Conservation (phyloP, 2,329 filamentous ascomycete genomes). For the Trichoderma koningii region DNA sequence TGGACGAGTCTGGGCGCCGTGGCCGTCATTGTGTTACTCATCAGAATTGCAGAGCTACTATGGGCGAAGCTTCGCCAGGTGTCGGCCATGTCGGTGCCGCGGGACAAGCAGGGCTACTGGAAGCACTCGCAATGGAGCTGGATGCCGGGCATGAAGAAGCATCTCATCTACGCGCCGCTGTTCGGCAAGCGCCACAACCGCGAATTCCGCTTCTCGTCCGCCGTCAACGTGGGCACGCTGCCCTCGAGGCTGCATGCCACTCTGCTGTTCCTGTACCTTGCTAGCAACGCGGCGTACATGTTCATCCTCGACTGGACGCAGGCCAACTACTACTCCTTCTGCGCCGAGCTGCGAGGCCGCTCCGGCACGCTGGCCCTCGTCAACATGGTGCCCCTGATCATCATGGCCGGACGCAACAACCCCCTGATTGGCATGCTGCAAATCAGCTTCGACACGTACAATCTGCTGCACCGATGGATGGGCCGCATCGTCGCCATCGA, state of each 20-base stretch:
- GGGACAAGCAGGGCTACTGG: slow-evolving; percentile 61
- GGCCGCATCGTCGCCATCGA: slow-evolving; percentile 73
- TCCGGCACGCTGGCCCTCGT: slow-evolving; percentile 80
- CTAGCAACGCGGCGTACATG: slow-evolving; percentile 65
- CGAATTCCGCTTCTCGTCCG: slow-evolving; percentile 63
- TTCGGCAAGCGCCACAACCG: slow-evolving; percentile 67
- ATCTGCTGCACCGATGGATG: slow-evolving; percentile 71
- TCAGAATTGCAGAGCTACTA: slow-evolving; percentile 56
- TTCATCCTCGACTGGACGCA: slow-evolving; percentile 62
- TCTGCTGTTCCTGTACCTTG: slow-evolving; percentile 58
- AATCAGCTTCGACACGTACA: slow-evolving; percentile 96
- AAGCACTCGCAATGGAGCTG: slow-evolving; percentile 57
- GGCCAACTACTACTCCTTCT: slow-evolving; percentile 61
- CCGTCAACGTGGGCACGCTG: slow-evolving; percentile 62
- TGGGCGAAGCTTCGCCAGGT: slow-evolving; percentile 62
- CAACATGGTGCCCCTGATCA: slow-evolving; percentile 89
- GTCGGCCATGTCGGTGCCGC: slow-evolving; percentile 57
- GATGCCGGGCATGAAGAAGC: slow-evolving; percentile 64
- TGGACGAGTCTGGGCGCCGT: slow-evolving; percentile 64
- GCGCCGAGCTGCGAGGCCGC: slow-evolving; percentile 82
- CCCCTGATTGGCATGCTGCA: slow-evolving; percentile 78
- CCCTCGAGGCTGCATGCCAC: slow-evolving; percentile 65
- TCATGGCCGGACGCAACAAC: slow-evolving; percentile 92
- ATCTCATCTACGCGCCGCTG: slow-evolving; percentile 62
- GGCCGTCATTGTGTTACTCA: slow-evolving; percentile 54